Conservation (phyloP, 192 early-diverging fungal genomes). For the Backusella australiensis region DNA sequence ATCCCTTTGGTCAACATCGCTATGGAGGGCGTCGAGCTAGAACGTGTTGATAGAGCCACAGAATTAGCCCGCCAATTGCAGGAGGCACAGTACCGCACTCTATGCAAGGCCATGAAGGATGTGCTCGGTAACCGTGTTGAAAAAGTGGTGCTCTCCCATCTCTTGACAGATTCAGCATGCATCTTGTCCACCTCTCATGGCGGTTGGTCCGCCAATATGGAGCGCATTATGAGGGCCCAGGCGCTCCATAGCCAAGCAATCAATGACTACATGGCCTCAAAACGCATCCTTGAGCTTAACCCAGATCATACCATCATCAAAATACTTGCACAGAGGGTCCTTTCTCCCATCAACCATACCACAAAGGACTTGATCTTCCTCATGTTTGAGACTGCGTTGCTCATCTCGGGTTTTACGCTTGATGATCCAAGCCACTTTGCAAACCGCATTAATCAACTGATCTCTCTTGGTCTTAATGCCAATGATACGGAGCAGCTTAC, state of each 20-base stretch:
- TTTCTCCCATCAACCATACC: conserved; percentile 95
- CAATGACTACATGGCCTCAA: conserved; percentile 89
- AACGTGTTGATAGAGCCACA: conserved; percentile 98
- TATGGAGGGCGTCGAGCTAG: conserved; percentile 98
- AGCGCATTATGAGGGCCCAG: conserved; percentile 99
- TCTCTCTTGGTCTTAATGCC: conserved; percentile 94
- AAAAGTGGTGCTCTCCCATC: conserved; percentile 81
- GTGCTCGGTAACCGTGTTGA: conserved; percentile 98
- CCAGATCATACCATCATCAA: conserved; percentile 92
- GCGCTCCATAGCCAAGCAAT: conserved; percentile 71
- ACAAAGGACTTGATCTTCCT: conserved; percentile 94
- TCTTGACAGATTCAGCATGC: conserved; percentile 95
- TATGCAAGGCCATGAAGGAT: conserved; percentile 93
- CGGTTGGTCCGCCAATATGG: conserved; percentile 99
- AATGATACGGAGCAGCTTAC: conserved; percentile 23
- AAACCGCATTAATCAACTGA: conserved; percentile 96
- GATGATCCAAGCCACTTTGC: conserved; percentile 93
- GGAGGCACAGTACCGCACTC: conserved; percentile 80
- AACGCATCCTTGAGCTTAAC: conserved; percentile 99
- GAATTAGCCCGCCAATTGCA: conserved; percentile 80
- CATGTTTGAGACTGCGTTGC: conserved; percentile 92
- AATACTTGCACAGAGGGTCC: conserved; percentile 88
- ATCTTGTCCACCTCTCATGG: conserved; percentile 97
- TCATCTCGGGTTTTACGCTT: conserved; percentile 95
- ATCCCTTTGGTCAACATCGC: conserved; percentile 97